phyloP scores from a whole-genome alignment of 176 grass and related monocot genomes.

The Coix lacrymajobi region DNA sequence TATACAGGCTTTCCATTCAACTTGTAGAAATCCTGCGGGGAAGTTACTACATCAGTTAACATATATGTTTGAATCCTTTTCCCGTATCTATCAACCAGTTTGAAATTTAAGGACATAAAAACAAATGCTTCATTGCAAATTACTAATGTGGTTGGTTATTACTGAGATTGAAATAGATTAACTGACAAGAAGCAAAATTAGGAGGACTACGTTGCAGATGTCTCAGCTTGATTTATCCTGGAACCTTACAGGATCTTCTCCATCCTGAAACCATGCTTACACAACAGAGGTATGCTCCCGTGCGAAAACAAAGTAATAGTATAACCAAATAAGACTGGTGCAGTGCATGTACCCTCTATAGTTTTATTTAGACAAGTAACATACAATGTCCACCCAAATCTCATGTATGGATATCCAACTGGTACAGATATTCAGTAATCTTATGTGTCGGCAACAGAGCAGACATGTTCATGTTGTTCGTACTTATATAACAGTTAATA shows the following conservation, averaged over 20 bases:
- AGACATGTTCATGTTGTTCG: conserved; percentile 27
- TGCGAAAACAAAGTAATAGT: background rate
- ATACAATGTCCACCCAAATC: background rate
- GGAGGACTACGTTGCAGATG: background rate
- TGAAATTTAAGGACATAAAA: background rate
- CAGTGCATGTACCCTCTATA: background rate
- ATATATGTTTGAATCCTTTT: background rate
- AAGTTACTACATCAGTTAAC: background rate
- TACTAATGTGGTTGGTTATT: background rate
- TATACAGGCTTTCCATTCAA: conserved; percentile 78
- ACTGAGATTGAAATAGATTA: background rate
- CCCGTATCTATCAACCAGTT: background rate
- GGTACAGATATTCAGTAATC: conserved; percentile 16
- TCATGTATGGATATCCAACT: background rate
- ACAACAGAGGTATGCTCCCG: background rate
- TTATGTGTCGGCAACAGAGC: conserved; percentile 13
- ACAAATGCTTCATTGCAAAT: background rate
- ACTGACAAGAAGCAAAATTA: background rate
- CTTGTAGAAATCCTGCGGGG: conserved; percentile 57
- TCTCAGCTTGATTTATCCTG: background rate
- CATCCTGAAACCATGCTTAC: background rate
- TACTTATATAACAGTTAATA: conserved; percentile 2
- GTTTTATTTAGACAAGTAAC: background rate
- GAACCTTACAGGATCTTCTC: background rate
- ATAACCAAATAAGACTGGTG: background rate